These are phyloP conservation scores for Spergularia azorica DNA, from an alignment of 179 eudicot species.

Conservation along the genomic window DNA sequence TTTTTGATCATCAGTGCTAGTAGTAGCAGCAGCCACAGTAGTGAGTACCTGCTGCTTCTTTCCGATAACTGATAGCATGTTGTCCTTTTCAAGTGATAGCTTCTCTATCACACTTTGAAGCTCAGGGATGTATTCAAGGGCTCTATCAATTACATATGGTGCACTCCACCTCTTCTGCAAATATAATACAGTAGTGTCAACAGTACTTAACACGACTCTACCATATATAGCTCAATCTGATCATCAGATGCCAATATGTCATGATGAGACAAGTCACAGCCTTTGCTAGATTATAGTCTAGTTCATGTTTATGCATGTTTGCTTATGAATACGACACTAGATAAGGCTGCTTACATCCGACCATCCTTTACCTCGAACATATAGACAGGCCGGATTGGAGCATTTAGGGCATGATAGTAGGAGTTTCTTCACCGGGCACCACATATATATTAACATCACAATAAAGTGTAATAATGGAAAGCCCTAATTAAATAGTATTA, in stretches of 20 bases:
- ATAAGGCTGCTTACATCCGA: too few relatives aligned
- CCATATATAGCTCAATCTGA: too few relatives aligned
- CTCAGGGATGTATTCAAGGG: conserved; percentile 53
- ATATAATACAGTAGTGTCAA: neutral
- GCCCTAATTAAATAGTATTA: too few relatives aligned
- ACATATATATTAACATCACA: too few relatives aligned
- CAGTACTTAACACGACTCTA: neutral
- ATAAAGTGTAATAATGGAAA: too few relatives aligned
- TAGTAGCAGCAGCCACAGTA: neutral
- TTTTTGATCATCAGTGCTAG: neutral
- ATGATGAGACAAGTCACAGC: neutral
- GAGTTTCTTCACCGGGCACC: too few relatives aligned
- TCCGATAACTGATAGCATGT: conserved; percentile 24
- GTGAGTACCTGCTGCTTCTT: conserved; percentile 29
- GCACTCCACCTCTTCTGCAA: conserved; percentile 56
- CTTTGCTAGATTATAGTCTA: too few relatives aligned
- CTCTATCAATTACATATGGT: conserved; percentile 50
- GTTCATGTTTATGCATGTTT: too few relatives aligned
- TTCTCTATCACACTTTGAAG: conserved; percentile 44
- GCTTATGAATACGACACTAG: neutral
- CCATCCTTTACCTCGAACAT: too few relatives aligned
- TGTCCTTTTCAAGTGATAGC: conserved; percentile 35
- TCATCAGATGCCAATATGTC: neutral
- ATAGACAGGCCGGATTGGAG: too few relatives aligned
- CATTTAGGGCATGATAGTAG: too few relatives aligned